A percentile compares a stretch with the other conserved stretches of the same genome.
These are phyloP conservation scores for Ulota crispa DNA, from an alignment of 225 moss, liverwort and hornwort species.

Conservation along the genomic window DNA sequence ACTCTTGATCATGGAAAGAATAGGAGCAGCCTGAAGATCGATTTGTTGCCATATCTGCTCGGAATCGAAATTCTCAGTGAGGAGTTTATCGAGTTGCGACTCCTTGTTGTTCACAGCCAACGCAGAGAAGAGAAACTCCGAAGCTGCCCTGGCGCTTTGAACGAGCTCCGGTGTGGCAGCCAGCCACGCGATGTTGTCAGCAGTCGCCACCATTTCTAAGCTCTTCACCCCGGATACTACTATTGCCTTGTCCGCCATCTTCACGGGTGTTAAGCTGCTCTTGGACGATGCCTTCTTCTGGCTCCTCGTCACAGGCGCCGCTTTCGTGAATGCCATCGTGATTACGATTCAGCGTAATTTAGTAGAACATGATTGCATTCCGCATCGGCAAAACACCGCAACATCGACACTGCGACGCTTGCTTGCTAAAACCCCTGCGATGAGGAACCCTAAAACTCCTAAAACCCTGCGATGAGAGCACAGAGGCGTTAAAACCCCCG, in stretches of 20 bases:
- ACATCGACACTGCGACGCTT: too few species aligned
- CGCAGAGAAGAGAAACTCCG: constrained; percentile 71
- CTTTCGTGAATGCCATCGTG: constrained; percentile 12
- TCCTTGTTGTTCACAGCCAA: constrained; percentile 52
- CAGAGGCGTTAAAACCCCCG: not conserved
- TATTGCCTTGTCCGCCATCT: not conserved
- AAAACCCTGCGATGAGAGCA: not conserved
- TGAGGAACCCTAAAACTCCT: not conserved
- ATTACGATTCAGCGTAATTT: not conserved
- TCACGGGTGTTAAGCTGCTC: not conserved
- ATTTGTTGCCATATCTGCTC: constrained; percentile 99
- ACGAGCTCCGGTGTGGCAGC: constrained; percentile 56
- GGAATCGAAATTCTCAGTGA: constrained; percentile 76
- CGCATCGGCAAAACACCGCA: not conserved
- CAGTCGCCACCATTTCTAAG: constrained; percentile 54
- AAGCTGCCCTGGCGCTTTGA: constrained; percentile 61
- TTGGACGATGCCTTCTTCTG: not conserved
- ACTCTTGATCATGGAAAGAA: constrained; percentile 54
- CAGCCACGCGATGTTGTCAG: constrained; percentile 73
- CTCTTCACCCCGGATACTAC: constrained; percentile 6
- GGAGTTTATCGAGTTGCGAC: constrained; percentile 59
- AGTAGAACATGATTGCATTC: not conserved
- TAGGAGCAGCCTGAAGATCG: constrained; percentile 77
- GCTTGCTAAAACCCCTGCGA: not conserved
- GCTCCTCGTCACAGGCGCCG: not conserved